Base-by-base conservation (phyloP, 176 grass and related monocot genomes). In the Eleusine indica region DNA sequence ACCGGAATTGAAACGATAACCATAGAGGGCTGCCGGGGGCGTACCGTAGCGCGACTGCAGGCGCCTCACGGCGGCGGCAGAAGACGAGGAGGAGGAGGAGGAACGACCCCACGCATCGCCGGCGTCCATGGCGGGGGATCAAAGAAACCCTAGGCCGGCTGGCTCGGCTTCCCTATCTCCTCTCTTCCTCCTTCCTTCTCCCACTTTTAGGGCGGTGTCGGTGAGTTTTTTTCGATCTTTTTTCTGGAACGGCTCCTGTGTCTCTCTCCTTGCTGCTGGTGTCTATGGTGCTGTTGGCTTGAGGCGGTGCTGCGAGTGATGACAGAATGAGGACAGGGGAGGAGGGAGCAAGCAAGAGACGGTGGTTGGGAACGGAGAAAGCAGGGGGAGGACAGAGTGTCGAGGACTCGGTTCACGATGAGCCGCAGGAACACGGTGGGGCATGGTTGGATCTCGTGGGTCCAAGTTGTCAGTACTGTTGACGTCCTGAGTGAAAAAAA, bases 31-130 rank as follows among this genome's bases (percentile, higher is more conserved):
- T n/a, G 21, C 21, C 32, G 25, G 35, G 6, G 6, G 4, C 75
- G 54, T 72, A 88, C 93, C 90, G 61, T 91, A 95, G 89, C 90
- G 87, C 10, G 93, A 86, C 78, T 95, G 93, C 60, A 95, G 86
- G 88, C 90, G 90, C 80, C 86, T 90, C 4, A 88, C 85, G 17
- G 90, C 82, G 73, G 81, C 80, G 64, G 84, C 14, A 42, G 87
- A 49, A 14, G 88, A 4, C 8, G 79, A 60, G 0, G 91, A 89
- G 3, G 88, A 22, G 56, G 77, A 72, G 6, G 91, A 80, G 60
- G 85, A 79, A 76, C 90, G 93, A 72, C 93, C 87, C 88, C 88
- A 91, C 35, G 63, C 79, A 56, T 96, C 88, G 10, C 66, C 86
- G 57, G 85, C 78, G 56, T 92, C 84, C 82, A 88, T 89, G 9